These are phyloP conservation scores for Plasmodium vivax DNA, from an alignment of 169 alveolate genomes.

Conservation along the genomic window DNA sequence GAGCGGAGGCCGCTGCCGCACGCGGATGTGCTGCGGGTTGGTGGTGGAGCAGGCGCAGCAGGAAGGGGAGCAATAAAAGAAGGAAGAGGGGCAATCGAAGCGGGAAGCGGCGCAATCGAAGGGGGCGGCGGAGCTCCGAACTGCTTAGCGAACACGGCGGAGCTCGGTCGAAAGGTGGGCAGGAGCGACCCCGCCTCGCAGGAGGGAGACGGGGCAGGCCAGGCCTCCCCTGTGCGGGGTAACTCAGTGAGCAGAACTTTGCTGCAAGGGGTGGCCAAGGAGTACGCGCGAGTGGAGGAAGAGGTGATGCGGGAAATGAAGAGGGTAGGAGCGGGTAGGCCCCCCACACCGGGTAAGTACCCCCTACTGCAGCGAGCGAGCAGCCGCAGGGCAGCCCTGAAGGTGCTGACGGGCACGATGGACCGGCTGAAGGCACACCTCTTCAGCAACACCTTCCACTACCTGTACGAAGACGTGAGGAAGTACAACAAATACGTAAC, in stretches of 20 bases:
- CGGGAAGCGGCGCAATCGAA: too few relatives aligned
- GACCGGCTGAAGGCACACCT: slow-evolving; percentile 24
- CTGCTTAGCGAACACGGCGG: not conserved
- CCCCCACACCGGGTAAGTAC: not conserved
- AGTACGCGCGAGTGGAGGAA: not conserved
- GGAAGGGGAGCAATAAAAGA: not conserved
- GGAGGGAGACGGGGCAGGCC: not conserved
- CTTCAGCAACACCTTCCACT: slow-evolving; percentile 39
- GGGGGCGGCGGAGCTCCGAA: not conserved
- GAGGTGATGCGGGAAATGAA: slow-evolving; percentile 2
- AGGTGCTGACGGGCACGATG: not conserved
- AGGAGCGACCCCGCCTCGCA: not conserved
- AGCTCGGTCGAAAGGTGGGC: not conserved
- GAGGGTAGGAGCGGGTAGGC: not conserved
- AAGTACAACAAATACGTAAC: slow-evolving; percentile 1
- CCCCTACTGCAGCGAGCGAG: not conserved
- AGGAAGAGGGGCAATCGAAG: too few relatives aligned
- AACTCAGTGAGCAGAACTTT: not conserved
- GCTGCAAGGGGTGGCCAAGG: not conserved
- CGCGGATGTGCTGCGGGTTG: not conserved
- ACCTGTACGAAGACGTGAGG: not conserved
- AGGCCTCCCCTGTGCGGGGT: not conserved
- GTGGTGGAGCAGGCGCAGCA: not conserved
- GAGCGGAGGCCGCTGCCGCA: slow-evolving; percentile 24
- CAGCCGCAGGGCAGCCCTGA: not conserved